Percentiles rank a stretch among this genome's conserved stretches.
Conservation (phyloP, 805 yeast genomes). For the Candida suzukii region DNA sequence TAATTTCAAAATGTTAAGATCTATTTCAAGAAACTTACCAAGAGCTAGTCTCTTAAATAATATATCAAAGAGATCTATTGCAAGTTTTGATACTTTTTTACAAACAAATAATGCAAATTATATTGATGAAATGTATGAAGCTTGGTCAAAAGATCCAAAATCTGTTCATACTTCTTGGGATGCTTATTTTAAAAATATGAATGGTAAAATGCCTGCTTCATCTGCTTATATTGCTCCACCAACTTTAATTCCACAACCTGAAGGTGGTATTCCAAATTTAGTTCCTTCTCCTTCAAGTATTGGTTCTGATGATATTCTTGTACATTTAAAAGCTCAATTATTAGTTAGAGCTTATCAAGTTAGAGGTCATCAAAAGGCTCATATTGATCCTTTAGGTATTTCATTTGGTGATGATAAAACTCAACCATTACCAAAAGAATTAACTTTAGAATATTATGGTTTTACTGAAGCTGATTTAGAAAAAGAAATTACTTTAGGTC, state of each 20-base stretch:
- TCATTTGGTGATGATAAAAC: slow-evolving; percentile 64
- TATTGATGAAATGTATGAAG: slow-evolving; percentile 95
- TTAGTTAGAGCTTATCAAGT: slow-evolving; percentile 98
- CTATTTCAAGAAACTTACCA: slow-evolving; percentile 6
- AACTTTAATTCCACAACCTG: slow-evolving; percentile 72
- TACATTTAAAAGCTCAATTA: slow-evolving; percentile 92
- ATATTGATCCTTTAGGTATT: slow-evolving; percentile 91
- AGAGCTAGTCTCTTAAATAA: slow-evolving; percentile 13
- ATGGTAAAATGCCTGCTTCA: slow-evolving; percentile 60
- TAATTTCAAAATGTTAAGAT: slow-evolving; percentile 2
- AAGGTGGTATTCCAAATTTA: slow-evolving; percentile 65
- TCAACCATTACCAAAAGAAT: slow-evolving; percentile 65
- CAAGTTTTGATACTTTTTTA: slow-evolving; percentile 63
- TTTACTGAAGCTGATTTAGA: slow-evolving; percentile 82
- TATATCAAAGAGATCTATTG: slow-evolving; percentile 22
- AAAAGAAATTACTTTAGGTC: slow-evolving; percentile 84
- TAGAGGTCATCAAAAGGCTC: slow-evolving; percentile 94
- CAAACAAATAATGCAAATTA: slow-evolving; percentile 83
- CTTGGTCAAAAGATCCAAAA: slow-evolving; percentile 86
- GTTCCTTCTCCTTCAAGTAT: slow-evolving; percentile 45
- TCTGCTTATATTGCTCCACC: slow-evolving; percentile 90
- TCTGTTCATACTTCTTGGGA: slow-evolving; percentile 97
- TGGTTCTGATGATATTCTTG: slow-evolving; percentile 59
- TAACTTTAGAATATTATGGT: slow-evolving; percentile 87
- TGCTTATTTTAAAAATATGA: slow-evolving; percentile 88